Conservation (phyloP, 352 stramenopile genomes). For the Globisporangium paddicum region DNA sequence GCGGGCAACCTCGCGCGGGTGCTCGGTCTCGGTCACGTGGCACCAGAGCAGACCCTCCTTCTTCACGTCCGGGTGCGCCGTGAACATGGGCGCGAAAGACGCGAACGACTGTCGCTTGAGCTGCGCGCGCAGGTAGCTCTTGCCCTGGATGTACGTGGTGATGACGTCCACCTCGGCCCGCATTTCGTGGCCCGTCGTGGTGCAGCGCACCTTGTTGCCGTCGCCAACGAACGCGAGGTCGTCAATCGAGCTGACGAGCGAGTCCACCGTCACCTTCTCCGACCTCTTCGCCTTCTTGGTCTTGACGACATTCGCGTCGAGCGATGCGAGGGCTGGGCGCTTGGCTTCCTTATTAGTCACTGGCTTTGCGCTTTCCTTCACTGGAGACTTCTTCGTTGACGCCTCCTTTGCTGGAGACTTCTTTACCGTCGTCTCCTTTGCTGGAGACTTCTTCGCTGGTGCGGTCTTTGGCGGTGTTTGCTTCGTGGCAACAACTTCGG, state of each 20-base stretch:
- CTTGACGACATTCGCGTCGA: conserved; percentile 15
- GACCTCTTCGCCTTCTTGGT: conserved; percentile 13
- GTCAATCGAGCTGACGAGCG: conserved; percentile 29
- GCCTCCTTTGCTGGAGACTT: background rate
- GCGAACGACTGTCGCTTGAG: conserved; percentile 41
- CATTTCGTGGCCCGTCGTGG: conserved; percentile 64
- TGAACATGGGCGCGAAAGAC: conserved; percentile 61
- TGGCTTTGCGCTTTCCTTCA: conserved; percentile 11
- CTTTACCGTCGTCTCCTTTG: background rate
- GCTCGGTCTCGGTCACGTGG: conserved; percentile 53
- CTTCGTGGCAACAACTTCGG: background rate
- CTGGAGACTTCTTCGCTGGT: conserved; percentile 9
- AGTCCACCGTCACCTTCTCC: conserved; percentile 27
- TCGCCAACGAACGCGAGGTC: conserved; percentile 47
- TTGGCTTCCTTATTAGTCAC: conserved; percentile 1
- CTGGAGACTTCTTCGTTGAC: conserved; percentile 12
- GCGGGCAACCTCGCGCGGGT: conserved; percentile 38
- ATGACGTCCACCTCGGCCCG: conserved; percentile 50
- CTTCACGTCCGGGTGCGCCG: conserved; percentile 48
- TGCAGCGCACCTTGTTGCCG: conserved; percentile 43
- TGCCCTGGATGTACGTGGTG: conserved; percentile 44
- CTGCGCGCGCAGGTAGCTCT: conserved; percentile 48
- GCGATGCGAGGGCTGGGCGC: conserved; percentile 7
- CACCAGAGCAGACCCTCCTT: conserved; percentile 56
- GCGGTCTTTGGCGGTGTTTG: conserved; percentile 1